Evolutionary conservation across 192 early-diverging fungal genomes (phyloP), one percentile per base, ranked within the genome.

Genomic region (Dissophora ornata): DNA sequence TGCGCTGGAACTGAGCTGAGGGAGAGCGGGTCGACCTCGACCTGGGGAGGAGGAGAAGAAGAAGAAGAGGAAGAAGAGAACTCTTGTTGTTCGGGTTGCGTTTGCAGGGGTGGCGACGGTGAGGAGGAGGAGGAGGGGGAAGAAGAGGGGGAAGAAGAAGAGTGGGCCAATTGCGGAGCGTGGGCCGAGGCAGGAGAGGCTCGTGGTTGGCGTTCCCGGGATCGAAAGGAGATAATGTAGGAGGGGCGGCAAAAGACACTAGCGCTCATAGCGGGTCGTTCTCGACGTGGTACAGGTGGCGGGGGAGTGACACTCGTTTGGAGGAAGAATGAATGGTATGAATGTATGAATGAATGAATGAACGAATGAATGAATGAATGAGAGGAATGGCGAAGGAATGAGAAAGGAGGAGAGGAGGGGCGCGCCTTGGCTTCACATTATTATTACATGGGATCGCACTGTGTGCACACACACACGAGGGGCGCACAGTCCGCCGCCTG

Each of bases 191-290:
- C 45, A 32, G 49, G 28, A 51, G 49, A 10, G 22, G 26, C 10
- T 13, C 12, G 49, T 3, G 9, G 41, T 16, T 21, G 33, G 21
- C 57, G 41, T 58, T 25, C 26, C 57, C 57, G 40, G 25, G 57
- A 42, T n/a, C 57, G 57, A 58, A 58, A 58, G 9, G 57, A 58
- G 25, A 26, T 58, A 24, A 58, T 58, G 29, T 58, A 58, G 16
- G 57, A 45, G 13, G 40, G 24, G 25, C 10, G 12, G 2, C 44
- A 19, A 45, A 45, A 58, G n/a, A 45, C 57, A 26, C 41, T 19
- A 2, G 42, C 25, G 34, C 24, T 22, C 57, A 58, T 58, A 19
- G 44, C 18, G 44, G 26, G 15, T 15, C 7, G 26, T 4, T 4
- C 28, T 51, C 15, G n/a, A 22, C n/a, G 25, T 50, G 48, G 15